Conservation (phyloP, 257 asterid genomes). For the Solanum medicagineum region DNA sequence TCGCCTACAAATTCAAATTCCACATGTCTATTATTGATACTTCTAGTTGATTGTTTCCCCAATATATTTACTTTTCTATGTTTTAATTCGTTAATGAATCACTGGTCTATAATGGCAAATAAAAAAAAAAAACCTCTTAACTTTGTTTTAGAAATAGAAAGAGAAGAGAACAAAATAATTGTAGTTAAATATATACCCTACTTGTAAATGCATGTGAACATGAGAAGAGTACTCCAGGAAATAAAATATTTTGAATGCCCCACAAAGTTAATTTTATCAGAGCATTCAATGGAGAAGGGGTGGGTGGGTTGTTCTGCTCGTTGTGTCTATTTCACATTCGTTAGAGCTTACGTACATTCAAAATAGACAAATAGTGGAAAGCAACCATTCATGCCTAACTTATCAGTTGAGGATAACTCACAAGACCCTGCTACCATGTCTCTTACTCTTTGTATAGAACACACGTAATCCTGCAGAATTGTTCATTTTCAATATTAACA, state of each 20-base stretch:
- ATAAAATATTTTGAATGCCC: not conserved
- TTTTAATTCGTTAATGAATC: not conserved
- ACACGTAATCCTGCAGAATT: no score
- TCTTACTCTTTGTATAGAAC: not conserved
- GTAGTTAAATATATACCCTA: not conserved
- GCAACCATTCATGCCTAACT: not conserved
- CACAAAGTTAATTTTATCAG: not conserved
- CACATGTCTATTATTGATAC: not conserved
- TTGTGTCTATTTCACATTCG: not conserved
- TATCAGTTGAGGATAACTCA: not conserved
- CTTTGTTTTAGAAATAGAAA: not conserved
- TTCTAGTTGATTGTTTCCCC: not conserved
- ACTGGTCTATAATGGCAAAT: not conserved
- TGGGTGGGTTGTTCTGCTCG: not conserved
- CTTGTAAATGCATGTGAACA: not conserved
- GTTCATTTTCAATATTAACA: no score
- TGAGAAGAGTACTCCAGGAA: not conserved
- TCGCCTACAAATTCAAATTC: not conserved
- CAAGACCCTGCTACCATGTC: not conserved
- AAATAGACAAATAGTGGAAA: not conserved
- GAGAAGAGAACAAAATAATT: not conserved
- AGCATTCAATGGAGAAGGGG: not conserved
- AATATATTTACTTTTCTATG: not conserved
- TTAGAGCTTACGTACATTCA: not conserved
- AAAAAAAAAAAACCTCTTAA: no score